Evolutionary conservation across 2,329 filamentous ascomycete genomes (phyloP), one percentile per base, ranked within the genome.

Genomic region (Purpureocillium takamizusanense): DNA sequence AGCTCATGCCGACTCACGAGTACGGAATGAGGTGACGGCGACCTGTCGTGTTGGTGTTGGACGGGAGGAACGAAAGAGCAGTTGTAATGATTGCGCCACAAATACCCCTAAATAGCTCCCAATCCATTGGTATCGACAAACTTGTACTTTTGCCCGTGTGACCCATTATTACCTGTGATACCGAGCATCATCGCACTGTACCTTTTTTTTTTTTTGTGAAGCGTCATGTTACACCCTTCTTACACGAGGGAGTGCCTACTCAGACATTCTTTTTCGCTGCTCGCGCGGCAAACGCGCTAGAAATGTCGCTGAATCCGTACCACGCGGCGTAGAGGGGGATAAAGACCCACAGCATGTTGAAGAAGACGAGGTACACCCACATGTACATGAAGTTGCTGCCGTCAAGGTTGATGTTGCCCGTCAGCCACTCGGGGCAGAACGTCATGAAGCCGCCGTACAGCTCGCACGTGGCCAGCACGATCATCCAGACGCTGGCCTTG

Each of bases 381-480:
- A 72, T 61, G 50, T 79, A 80, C 76, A 83, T 79, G 49, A 75
- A 81, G 59, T 82, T 83, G 60, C 69, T 77, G 14, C 67, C 67
- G 54, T 82, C 75, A 42, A 83, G 70, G 52, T 79, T 81, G 46
- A 69, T 52, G 53, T 70, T 82, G 37, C 69, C 70, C 2, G 69
- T 74, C 11, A 83, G 61, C 79, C 79, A 83, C 59, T 83, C 79
- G 11, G 79, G 79, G 57, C 73, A 78, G 53, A 83, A 83, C 0
- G 79, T 83, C 74, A 83, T 82, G 61, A 78, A 83, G 14, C 78
- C 76, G 46, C 78, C 79, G 48, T 83, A 83, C 6, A 83, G 50
- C 65, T 83, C 79, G 40, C 71, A 76, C 4, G 77, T 81, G 18
- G 79, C 79, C 32, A 83, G 60, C 15, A 83, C 63, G 42, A 78